phyloP scores from a whole-genome alignment of 2,329 filamentous ascomycete genomes.

The Xylaria sp. region DNA sequence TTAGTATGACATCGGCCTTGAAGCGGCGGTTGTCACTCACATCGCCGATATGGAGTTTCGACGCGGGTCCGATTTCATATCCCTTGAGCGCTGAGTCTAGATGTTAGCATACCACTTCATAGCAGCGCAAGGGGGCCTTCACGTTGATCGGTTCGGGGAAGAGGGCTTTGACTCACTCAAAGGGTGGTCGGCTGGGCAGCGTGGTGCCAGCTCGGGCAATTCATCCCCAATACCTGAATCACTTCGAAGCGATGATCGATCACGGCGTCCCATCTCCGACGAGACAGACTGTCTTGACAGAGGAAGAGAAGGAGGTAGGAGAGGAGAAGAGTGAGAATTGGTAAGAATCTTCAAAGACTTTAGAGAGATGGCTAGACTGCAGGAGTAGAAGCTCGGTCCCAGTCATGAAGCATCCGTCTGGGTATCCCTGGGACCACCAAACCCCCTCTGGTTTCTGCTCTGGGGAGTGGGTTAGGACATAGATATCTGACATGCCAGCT shows the following conservation, averaged over 20 bases:
- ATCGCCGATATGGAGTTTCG: conserved; percentile 51
- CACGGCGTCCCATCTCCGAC: conserved; percentile 51
- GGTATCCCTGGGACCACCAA: conserved; percentile 21
- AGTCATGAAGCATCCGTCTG: conserved; percentile 21
- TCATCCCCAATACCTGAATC: conserved; percentile 52
- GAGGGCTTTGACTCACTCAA: conserved; percentile 45
- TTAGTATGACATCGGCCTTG: conserved; percentile 22
- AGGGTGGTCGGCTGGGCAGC: conserved; percentile 47
- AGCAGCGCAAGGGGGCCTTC: conserved; percentile 4
- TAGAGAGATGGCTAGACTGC: conserved; percentile 30
- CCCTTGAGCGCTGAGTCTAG: conserved; percentile 48
- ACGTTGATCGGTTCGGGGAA: neutral
- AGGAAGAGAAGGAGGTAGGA: conserved; percentile 39
- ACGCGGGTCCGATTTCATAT: conserved; percentile 51
- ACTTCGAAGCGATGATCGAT: conserved; percentile 50
- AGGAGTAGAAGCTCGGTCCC: conserved; percentile 30
- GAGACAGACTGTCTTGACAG: conserved; percentile 42
- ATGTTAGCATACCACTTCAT: conserved; percentile 17
- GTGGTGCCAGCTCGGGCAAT: conserved; percentile 46
- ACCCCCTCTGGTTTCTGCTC: conserved; percentile 29
- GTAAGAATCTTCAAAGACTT: conserved; percentile 26
- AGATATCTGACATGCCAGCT: conserved; percentile 32
- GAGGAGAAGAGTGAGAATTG: conserved; percentile 31
- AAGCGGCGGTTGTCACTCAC: conserved; percentile 42
- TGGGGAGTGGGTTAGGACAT: conserved; percentile 36